Percentiles rank a stretch among this genome's conserved stretches.
Evolutionary conservation across 2,329 filamentous ascomycete species (phyloP).

Genomic region (Gremmenia infestans): DNA sequence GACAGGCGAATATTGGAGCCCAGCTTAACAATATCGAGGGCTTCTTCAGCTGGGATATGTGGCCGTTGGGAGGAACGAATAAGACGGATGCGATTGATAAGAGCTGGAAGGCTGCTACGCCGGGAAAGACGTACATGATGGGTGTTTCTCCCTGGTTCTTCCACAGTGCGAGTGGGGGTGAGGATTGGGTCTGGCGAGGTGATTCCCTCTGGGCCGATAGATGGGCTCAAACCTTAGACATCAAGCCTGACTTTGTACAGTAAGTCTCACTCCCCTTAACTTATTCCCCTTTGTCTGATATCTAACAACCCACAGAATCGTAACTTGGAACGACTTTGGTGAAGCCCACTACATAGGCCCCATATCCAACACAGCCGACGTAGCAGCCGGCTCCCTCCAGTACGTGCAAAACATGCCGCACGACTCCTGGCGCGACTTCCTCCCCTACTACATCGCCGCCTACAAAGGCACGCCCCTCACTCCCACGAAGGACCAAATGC

Average conservation of each 20-base stretch:
- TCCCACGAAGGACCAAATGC: slow-evolving; percentile 32
- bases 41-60: slow-evolving; percentile 39
- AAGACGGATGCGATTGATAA: slow-evolving; percentile 36
- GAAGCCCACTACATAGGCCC: slow-evolving; percentile 50
- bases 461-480: slow-evolving; percentile 40
- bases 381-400: slow-evolving; percentile 38
- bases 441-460: slow-evolving; percentile 45
- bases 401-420: slow-evolving; percentile 47
- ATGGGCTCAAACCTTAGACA: slow-evolving; percentile 46
- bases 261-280: slow-evolving; percentile 28
- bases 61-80: slow-evolving; percentile 34
- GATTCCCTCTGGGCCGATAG: slow-evolving; percentile 57
- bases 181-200: slow-evolving; percentile 61
- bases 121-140: slow-evolving; percentile 46
- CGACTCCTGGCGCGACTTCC: slow-evolving; percentile 42
- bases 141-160: slow-evolving; percentile 56
- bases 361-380: slow-evolving; percentile 33
- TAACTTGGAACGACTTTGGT: slow-evolving; percentile 50
- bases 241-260: slow-evolving; percentile 42
- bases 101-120: slow-evolving; percentile 35
- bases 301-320: slow-evolving; percentile 30
- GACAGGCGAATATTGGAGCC: slow-evolving; percentile 26
- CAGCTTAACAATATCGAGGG: slow-evolving; percentile 34
- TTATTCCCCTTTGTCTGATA: slow-evolving; percentile 9
- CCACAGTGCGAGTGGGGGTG: slow-evolving; percentile 50